These are phyloP conservation scores for Pythium utonaiense DNA, from an alignment of 352 stramenopile species.

Conservation along the genomic window DNA sequence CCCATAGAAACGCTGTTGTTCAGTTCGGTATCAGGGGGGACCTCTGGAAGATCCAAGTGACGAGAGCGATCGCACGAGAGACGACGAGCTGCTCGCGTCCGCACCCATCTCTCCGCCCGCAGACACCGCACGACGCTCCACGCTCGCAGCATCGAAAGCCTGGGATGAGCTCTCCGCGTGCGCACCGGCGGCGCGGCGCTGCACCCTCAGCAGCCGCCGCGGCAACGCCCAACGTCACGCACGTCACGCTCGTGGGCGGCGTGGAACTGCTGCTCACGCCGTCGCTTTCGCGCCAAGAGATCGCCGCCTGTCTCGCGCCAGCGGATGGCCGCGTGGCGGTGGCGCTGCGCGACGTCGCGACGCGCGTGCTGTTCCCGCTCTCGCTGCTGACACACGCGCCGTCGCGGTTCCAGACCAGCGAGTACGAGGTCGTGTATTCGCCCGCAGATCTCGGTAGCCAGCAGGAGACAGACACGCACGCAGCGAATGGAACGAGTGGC, in stretches of 20 bases:
- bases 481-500: neutral
- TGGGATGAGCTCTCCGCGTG: neutral
- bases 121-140: neutral
- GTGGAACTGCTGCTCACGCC: conserved; percentile 18
- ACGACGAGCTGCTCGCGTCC: neutral
- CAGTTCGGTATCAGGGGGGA: neutral
- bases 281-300: conserved; percentile 6
- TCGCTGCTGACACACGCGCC: conserved; percentile 60
- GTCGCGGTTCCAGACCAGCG: conserved; percentile 42
- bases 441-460: neutral
- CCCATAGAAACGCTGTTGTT: conserved; percentile 2
- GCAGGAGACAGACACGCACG: neutral
- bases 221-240: neutral
- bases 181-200: neutral
- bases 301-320: conserved; percentile 11
- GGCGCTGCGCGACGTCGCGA: conserved; percentile 27
- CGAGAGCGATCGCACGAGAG: neutral
- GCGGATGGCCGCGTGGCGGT: conserved; percentile 10
- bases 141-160: neutral
- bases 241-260: conserved; percentile 10
- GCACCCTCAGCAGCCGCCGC: neutral
- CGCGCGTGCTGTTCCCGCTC: conserved; percentile 58
- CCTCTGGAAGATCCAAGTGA: conserved; percentile 1
- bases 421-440: conserved; percentile 40
- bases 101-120: neutral